Conservation (phyloP, 1,284 basidiomycete genomes). For the Ceratobasidium sp. region DNA sequence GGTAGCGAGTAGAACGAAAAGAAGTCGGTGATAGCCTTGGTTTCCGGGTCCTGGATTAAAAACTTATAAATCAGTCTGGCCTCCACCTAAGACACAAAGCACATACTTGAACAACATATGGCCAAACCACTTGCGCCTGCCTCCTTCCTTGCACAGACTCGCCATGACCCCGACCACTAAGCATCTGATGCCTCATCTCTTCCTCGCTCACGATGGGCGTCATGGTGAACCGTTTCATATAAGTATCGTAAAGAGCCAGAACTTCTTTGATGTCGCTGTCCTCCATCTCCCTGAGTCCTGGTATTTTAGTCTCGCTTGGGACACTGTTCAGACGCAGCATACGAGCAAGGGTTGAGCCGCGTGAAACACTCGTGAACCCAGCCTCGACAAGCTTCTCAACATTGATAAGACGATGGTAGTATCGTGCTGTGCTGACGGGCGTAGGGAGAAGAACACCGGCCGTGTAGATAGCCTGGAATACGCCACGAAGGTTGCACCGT, state of each 20-base stretch:
- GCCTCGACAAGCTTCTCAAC: conserved; percentile 91
- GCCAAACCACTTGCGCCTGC: conserved; percentile 89
- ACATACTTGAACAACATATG: conserved; percentile 92
- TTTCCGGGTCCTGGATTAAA: conserved; percentile 72
- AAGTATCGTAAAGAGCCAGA: conserved; percentile 75
- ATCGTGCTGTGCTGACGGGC: conserved; percentile 76
- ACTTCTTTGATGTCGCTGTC: conserved; percentile 79
- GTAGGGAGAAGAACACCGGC: conserved; percentile 91
- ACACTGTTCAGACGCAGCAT: conserved; percentile 81
- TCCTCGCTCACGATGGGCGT: conserved; percentile 77
- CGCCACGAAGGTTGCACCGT: conserved; percentile 87
- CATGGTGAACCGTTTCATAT: conserved; percentile 89
- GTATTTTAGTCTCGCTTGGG: conserved; percentile 50
- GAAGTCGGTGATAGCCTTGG: conserved; percentile 89
- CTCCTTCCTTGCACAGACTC: conserved; percentile 61
- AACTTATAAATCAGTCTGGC: conserved; percentile 26
- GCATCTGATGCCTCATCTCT: conserved; percentile 87
- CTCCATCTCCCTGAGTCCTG: conserved; percentile 88
- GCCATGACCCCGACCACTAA: conserved; percentile 82
- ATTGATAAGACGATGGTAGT: conserved; percentile 93
- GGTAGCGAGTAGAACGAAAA: conserved; percentile 98
- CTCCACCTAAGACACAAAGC: conserved; percentile 28
- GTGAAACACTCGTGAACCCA: conserved; percentile 86
- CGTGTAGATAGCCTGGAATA: conserved; percentile 99
- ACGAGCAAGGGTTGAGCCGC: conserved; percentile 84